Evolutionary conservation across 139 green algal genomes (phyloP), one percentile per base, ranked within the genome.

Genomic region (Asterochloris erici): DNA sequence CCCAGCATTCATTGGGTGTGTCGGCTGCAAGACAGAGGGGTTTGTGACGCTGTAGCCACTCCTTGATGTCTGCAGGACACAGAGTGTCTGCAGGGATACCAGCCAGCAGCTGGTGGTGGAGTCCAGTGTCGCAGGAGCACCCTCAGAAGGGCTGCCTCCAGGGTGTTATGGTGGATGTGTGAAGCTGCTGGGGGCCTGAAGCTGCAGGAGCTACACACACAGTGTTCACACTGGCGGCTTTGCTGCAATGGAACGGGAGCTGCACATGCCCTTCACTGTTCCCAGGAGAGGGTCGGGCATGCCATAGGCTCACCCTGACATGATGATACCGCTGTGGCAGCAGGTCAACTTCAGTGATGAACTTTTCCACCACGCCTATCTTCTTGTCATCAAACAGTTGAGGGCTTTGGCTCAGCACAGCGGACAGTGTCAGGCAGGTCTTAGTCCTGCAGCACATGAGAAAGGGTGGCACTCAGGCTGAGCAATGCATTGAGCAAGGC

Each of bases 331-430:
- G 88, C 0, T 66, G 68, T 64, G 90, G 90, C 73, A 93, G 64
- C 24, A 78, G 14, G 62, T 93, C 90, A 27, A 93, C 63, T 13
- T 77, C 14, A 0, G 87, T 90, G 0, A 93, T 64, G 69, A 84
- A 88, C 11, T 83, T 82, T 74, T 90, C 88, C 69, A 91, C 90
- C 10, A 74, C 87, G 12, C 85, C 84, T 12, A 93, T 78, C 79
- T 90, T 91, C 38, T 86, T 66, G n/a, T 84, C 28, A 29, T 89
- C 84, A 78, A 92, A 93, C 79, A 90, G 66, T 11, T 87, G 78
- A 24, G 90, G 90, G 12, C 28, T 62, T 23, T 84, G 73, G 26
- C 79, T 73, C 64, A 92, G 79, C 29, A 90, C 75, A 11, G 73
- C 29, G 9, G 87, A 90, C 19, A 91, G 83, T 38, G 54, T 26